Evolutionary conservation across 805 yeast species (phyloP), one percentile per base, ranked within the genome.

Genomic region (Komagataella populi): DNA sequence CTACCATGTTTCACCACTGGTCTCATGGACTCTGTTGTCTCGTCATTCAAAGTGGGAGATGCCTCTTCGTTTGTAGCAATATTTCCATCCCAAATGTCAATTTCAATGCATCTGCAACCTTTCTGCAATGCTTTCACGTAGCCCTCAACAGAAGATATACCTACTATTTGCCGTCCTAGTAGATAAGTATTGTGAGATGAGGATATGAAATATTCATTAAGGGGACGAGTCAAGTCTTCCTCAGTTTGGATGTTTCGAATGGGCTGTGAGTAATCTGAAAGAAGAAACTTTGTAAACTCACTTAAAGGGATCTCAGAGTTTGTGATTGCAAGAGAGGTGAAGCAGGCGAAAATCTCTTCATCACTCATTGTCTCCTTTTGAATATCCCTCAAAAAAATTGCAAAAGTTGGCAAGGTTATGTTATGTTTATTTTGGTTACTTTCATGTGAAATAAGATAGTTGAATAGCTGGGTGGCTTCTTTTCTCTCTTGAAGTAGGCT

Each of bases 111-210:
- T 47, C 96, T 72, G 59, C 98, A 93, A 1, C 99, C 98, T 51
- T 89, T 77, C 62, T 89, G 96, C 49, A 93, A 68, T 0, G 87
- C 93, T 49, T 84, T 77, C 16, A 88, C 81, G 58, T 93, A 93
- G 0, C 95, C 95, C 60, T 91, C 97, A 1, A 88, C 80, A 0
- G 97, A 87, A 0, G 96, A 84, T 3, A 78, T 81, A 18, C 93
- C 96, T 2, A 83, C 96, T 16, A 87, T 76, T 61, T 93, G 99
- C 44, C 93, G 73, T 0, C 99, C 99, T 23, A 81, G 66, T 3
- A 93, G 70, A 60, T 93, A 93, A 0, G 99, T 93, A 62, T 93
- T 93, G 64, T 93, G 99, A 0, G 97, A 89, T 0, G 97, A 87
- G 0, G 96, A 88, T 30, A 95, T 85, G 61, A 70, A 88, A 63